Evolutionary conservation across 2,329 filamentous ascomycete species (phyloP).

Genomic region (Epichloe baconii): DNA sequence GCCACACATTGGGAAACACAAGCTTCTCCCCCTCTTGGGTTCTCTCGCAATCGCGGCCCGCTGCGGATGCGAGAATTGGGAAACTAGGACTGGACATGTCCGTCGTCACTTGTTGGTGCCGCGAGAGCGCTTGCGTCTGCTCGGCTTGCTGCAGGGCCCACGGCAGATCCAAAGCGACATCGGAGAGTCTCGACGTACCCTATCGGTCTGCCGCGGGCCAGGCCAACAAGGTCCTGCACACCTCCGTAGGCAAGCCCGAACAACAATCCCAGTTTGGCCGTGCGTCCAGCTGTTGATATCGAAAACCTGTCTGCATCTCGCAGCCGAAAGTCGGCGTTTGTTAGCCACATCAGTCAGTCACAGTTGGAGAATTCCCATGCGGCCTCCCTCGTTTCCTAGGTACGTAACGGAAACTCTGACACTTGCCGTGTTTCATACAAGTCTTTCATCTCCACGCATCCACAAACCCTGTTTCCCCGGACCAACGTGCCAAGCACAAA

Average conservation of each 20-base stretch:
- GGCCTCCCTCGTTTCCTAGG: constrained; percentile 5
- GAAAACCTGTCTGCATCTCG: constrained; percentile 58
- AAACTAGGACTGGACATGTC: background rate
- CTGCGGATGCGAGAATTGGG: constrained; percentile 1
- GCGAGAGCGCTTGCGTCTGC: constrained; percentile 4
- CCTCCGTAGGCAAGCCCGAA: constrained; percentile 72
- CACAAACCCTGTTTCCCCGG: background rate
- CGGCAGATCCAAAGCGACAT: constrained; percentile 23
- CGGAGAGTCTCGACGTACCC: constrained; percentile 60
- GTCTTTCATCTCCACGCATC: background rate
- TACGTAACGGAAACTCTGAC: constrained; percentile 11
- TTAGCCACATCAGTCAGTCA: constrained; percentile 10
- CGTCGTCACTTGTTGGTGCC: constrained; percentile 1
- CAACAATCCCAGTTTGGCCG: constrained; percentile 65
- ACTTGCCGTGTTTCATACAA: constrained; percentile 2
- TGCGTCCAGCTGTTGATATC: constrained; percentile 60
- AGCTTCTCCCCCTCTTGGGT: too few relatives aligned
- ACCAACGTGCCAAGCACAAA: background rate
- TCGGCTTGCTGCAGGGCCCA: constrained; percentile 8
- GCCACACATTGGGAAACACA: background rate
- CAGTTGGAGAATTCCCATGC: background rate
- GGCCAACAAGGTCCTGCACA: constrained; percentile 60
- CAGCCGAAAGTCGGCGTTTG: constrained; percentile 16
- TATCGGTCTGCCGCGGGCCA: constrained; percentile 56
- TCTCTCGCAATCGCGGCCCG: background rate